phyloP scores from a whole-genome alignment of 2,329 filamentous ascomycete genomes.

The Stemphylium lycopersici region DNA sequence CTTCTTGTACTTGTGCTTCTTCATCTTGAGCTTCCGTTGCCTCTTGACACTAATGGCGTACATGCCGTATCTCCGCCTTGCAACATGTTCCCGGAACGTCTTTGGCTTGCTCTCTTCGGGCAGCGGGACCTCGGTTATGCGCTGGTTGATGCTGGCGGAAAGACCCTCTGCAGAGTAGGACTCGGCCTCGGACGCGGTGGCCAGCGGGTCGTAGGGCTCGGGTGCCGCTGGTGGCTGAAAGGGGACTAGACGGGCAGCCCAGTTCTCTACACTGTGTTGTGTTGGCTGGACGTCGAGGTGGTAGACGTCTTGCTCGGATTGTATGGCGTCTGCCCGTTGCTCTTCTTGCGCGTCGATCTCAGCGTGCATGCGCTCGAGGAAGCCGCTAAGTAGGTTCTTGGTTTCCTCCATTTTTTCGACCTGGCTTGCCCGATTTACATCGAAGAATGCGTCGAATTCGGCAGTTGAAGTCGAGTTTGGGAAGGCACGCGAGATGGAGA shows the following conservation, averaged over 20 bases:
- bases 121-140: constrained; percentile 30
- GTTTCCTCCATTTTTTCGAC: constrained; percentile 55
- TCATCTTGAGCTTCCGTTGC: constrained; percentile 96
- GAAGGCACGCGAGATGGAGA: constrained; percentile 70
- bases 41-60: constrained; percentile 87
- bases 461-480: constrained; percentile 73
- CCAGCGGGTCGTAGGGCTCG: constrained; percentile 58
- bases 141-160: constrained; percentile 43
- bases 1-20: constrained; percentile 99
- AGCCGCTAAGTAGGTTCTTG: constrained; percentile 54
- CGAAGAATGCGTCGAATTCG: constrained; percentile 84
- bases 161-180: constrained; percentile 22
- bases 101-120: constrained; percentile 15
- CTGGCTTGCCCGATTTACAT: constrained; percentile 58
- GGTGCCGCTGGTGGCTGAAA: constrained; percentile 87
- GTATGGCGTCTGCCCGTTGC: constrained; percentile 47
- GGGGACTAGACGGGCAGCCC: constrained; percentile 66
- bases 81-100: constrained; percentile 38
- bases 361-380: constrained; percentile 49
- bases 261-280: constrained; percentile 47
- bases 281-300: constrained; percentile 42
- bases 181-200: constrained; percentile 23
- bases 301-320: constrained; percentile 40
- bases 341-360: constrained; percentile 41
- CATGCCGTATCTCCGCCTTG: constrained; percentile 60